A percentile compares a stretch with the other conserved stretches of the same genome.
Evolutionary conservation across 2,329 filamentous ascomycete genomes (phyloP).

Genomic region (Ophiocordyceps robertsii): DNA sequence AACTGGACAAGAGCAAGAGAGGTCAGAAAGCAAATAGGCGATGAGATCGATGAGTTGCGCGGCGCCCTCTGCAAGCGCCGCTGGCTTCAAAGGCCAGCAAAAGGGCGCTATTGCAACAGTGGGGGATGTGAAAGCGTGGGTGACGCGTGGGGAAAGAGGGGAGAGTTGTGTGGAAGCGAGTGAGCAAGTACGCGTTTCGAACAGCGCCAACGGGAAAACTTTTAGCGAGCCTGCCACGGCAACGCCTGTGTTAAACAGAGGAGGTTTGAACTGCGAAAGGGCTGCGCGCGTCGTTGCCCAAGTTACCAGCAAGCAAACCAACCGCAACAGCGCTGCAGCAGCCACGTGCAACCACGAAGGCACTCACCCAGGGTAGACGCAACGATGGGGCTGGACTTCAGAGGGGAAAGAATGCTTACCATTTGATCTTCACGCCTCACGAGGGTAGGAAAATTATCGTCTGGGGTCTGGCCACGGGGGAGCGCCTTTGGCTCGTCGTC

Average conservation of each 20-base stretch:
- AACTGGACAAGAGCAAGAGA: conserved; percentile 37
- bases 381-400: neutral
- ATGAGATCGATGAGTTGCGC: conserved; percentile 7
- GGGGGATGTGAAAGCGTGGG: neutral
- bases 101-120: neutral
- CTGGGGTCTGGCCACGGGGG: conserved; percentile 41
- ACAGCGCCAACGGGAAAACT: too few relatives aligned
- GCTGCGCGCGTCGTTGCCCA: too few relatives aligned
- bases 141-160: too few relatives aligned
- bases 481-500: conserved; percentile 53
- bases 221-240: too few relatives aligned
- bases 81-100: neutral
- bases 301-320: neutral
- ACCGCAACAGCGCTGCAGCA: neutral
- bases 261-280: too few relatives aligned
- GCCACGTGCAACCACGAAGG: neutral
- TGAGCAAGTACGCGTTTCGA: too few relatives aligned
- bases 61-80: neutral
- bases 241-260: too few relatives aligned
- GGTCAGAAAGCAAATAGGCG: conserved; percentile 16
- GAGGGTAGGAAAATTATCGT: conserved; percentile 80
- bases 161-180: too few relatives aligned
- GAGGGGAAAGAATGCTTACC: conserved; percentile 24
- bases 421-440: conserved; percentile 49
- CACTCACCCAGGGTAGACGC: neutral